Percentiles rank a stretch among this genome's conserved stretches.
Conservation (phyloP, 345 rosid species). For the Citrus trifoliata region DNA sequence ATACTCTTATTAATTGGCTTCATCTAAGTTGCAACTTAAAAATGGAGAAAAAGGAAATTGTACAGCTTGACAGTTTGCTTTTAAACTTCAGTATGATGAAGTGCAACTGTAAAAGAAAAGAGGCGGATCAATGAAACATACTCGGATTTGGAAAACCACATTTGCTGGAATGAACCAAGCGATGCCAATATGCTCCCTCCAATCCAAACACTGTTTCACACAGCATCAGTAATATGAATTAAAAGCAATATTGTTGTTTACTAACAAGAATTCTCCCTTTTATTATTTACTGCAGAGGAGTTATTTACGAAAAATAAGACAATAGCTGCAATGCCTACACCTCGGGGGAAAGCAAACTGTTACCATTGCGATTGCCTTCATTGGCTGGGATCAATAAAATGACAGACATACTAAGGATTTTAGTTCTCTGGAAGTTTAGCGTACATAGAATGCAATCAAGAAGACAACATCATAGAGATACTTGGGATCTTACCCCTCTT, state of each 20-base stretch:
- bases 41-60: too few relatives aligned
- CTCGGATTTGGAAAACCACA: constrained; percentile 97
- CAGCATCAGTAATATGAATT: background rate
- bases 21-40: background rate
- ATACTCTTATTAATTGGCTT: background rate
- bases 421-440: background rate
- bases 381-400: background rate
- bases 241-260: background rate
- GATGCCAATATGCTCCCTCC: constrained; percentile 93
- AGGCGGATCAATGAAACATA: constrained; percentile 26
- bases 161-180: constrained; percentile 90
- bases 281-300: too few relatives aligned
- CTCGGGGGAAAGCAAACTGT: background rate
- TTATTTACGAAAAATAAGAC: background rate
- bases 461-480: background rate
- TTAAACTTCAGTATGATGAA: background rate
- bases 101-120: background rate
- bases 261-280: background rate
- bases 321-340: background rate
- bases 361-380: background rate
- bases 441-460: background rate
- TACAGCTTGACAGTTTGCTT: background rate
- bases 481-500: background rate
- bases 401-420: background rate
- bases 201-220: constrained; percentile 81